Evolutionary conservation across 1,284 basidiomycete species (phyloP), one percentile per base, ranked within the genome.

Genomic region (Peniophora sp.): DNA sequence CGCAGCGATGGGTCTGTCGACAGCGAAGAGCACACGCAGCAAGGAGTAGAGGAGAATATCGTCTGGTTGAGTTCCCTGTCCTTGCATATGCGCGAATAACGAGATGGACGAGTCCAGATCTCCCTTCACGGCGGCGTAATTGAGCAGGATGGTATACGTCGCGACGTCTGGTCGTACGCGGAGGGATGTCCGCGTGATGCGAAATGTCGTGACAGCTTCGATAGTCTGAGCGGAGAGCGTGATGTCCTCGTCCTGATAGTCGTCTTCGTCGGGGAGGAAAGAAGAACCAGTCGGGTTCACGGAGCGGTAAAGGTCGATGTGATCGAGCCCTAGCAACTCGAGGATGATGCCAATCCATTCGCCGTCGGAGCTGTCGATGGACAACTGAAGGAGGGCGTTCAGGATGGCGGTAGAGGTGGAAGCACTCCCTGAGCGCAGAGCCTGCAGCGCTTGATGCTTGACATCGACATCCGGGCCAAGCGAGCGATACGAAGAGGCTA

Each of bases 61-160:
- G 50, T 83, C 78, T 10, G 77, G 73, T n/a, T 57, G 55, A 47
- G 81, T 63, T 44, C 69, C 70, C 14, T 65, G 59, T 12, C 60
- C 52, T 39, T 66, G 58, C 75, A 87, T 79, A 32, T 68, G 69
- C 36, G 71, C 61, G 45, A 83, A 64, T 39, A 85, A 64, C 24
- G 64, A 61, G 47, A 77, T 60, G 9, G 78, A 72, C 41, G 69
- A 69, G n/a, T 66, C 53, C 20, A 79, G 63, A 56, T 81, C 72
- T 32, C 65, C 65, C 38, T 66, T 67, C 17, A 59, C 64, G n/a
- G 75, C 73, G 48, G 81, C 63, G 56, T 80, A 72, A 58, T 81
- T 75, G 61, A 88, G 75, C 54, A 86, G 71, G 27, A 83, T 77
- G 10, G 78, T 76, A 65, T 79, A 85, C 1, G 86, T 89, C 10